Conservation (phyloP, 2,329 filamentous ascomycete species). For the Ophiostoma himal-ulmi region DNA sequence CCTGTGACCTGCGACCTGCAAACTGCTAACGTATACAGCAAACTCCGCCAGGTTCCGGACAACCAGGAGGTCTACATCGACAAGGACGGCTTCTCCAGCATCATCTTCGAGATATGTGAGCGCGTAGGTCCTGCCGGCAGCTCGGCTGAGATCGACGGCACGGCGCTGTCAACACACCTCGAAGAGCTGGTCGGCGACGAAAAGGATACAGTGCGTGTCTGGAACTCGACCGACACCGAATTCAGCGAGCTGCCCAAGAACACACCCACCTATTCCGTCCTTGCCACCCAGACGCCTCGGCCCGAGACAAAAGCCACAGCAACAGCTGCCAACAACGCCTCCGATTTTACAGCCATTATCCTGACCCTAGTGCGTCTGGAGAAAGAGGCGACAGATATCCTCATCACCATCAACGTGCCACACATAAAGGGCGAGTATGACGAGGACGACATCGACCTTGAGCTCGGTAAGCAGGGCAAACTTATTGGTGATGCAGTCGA, state of each 20-base stretch:
- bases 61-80: constrained; percentile 93
- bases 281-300: constrained; percentile 56
- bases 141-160: constrained; percentile 58
- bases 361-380: constrained; percentile 72
- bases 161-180: constrained; percentile 62
- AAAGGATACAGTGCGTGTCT: constrained; percentile 58
- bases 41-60: constrained; percentile 69
- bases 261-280: constrained; percentile 61
- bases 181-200: constrained; percentile 63
- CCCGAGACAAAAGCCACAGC: constrained; percentile 28
- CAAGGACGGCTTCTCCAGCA: constrained; percentile 71
- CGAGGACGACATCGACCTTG: constrained; percentile 63
- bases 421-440: constrained; percentile 70
- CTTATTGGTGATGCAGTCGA: constrained; percentile 64
- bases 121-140: constrained; percentile 56
- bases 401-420: constrained; percentile 84
- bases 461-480: constrained; percentile 59
- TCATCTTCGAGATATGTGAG: constrained; percentile 88
- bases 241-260: constrained; percentile 44
- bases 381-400: constrained; percentile 68
- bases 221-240: constrained; percentile 57
- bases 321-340: constrained; percentile 37
- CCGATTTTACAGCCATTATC: constrained; percentile 67
- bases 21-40: constrained; percentile 40
- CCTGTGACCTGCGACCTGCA: neutral